These are phyloP conservation scores for Picochlorum sp. DNA, from an alignment of 139 green algal genomes.

Conservation along the genomic window DNA sequence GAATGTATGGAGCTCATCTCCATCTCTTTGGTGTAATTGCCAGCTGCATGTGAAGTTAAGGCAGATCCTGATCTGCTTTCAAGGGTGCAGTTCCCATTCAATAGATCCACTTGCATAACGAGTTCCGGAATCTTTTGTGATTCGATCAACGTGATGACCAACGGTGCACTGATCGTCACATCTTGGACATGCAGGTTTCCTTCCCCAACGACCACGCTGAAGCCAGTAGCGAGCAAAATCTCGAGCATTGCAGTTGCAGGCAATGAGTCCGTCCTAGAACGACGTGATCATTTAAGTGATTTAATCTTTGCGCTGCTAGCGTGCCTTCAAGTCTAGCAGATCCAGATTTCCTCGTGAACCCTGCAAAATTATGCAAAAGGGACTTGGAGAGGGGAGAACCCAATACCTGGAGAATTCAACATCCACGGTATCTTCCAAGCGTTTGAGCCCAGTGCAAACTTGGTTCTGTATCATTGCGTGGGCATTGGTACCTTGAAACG, in stretches of 20 bases:
- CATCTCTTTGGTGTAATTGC: neutral
- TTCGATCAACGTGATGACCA: conserved; percentile 7
- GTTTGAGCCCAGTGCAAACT: too few relatives aligned
- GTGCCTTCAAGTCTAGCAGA: neutral
- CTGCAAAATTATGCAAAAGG: neutral
- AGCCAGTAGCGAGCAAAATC: conserved; percentile 35
- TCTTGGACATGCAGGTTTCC: neutral
- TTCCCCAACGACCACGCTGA: neutral
- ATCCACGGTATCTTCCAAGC: too few relatives aligned
- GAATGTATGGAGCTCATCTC: too few relatives aligned
- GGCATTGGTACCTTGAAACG: too few relatives aligned
- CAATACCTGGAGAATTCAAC: too few relatives aligned
- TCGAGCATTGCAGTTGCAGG: conserved; percentile 65
- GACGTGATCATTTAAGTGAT: conserved; percentile 56
- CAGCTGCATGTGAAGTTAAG: neutral
- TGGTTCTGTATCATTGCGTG: too few relatives aligned
- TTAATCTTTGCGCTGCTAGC: conserved; percentile 1
- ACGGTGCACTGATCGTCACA: conserved; percentile 20
- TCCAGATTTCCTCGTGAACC: neutral
- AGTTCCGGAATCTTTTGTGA: too few relatives aligned
- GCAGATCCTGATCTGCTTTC: neutral
- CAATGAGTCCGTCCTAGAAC: conserved; percentile 44
- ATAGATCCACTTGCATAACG: neutral
- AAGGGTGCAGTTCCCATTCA: neutral
- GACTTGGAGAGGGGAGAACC: too few relatives aligned